phyloP scores from a whole-genome alignment of 495 filamentous ascomycete species.

The Neurospora sp. region DNA sequence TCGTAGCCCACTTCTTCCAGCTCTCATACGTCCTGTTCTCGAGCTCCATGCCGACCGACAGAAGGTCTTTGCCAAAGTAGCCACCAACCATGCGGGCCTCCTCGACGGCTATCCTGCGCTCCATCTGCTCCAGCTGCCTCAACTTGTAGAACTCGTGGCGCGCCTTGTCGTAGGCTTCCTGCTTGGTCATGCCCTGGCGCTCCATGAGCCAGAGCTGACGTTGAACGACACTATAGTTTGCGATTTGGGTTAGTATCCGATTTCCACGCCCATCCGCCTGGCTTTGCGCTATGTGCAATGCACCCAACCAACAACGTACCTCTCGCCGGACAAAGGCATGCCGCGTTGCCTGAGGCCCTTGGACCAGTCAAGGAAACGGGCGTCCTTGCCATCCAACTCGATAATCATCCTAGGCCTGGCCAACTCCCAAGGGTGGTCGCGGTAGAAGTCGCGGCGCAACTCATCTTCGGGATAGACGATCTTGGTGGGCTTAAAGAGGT shows the following conservation, averaged over 20 bases:
- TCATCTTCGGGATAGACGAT: constrained; percentile 80
- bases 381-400: constrained; percentile 78
- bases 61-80: constrained; percentile 63
- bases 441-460: constrained; percentile 71
- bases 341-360: constrained; percentile 62
- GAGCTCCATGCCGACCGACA: constrained; percentile 70
- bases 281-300: neutral
- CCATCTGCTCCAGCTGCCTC: constrained; percentile 71
- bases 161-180: constrained; percentile 73
- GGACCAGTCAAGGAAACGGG: constrained; percentile 65
- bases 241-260: neutral
- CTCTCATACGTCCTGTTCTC: constrained; percentile 66
- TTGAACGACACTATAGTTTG: constrained; percentile 67
- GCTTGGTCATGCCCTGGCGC: constrained; percentile 48
- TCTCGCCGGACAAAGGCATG: constrained; percentile 74
- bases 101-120: constrained; percentile 74
- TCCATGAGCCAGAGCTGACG: constrained; percentile 78
- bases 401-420: constrained; percentile 77
- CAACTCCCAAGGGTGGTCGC: constrained; percentile 95
- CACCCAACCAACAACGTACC: constrained; percentile 36
- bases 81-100: constrained; percentile 80
- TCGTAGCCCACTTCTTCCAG: constrained; percentile 74
- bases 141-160: constrained; percentile 84
- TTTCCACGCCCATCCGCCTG: neutral
- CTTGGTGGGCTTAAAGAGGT: constrained; percentile 66